A percentile compares a stretch with the other conserved stretches of the same genome.
phyloP scores from a whole-genome alignment of 1,284 basidiomycete genomes.

The Puccinia hordei region DNA sequence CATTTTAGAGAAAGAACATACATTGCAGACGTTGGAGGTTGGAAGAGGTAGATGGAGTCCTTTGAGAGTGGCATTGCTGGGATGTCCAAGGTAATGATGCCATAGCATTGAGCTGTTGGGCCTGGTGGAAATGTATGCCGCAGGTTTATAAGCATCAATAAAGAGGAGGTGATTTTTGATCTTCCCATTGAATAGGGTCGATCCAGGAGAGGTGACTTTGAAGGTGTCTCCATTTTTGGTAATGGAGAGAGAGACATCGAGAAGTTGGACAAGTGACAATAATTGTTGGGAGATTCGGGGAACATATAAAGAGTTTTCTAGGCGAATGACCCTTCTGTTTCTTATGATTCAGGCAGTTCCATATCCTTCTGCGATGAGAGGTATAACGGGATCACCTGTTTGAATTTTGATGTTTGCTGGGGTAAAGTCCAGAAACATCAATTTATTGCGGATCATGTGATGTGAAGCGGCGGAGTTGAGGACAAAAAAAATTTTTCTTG shows the following conservation, averaged over 20 bases:
- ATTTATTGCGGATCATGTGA: not conserved
- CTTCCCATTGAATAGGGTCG: too few species aligned
- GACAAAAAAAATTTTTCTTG: not conserved
- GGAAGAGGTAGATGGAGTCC: not conserved
- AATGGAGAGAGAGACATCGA: not conserved
- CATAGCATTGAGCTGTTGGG: too few species aligned
- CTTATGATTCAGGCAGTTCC: not conserved
- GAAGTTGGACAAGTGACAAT: not conserved
- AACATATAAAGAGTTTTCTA: not conserved
- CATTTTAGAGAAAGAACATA: not conserved
- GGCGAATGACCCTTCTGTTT: not conserved
- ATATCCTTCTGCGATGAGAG: not conserved
- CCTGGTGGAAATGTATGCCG: too few species aligned
- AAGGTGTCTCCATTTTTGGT: not conserved
- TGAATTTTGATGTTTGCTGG: not conserved
- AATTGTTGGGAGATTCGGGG: not conserved
- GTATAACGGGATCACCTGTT: not conserved
- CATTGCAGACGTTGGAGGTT: not conserved
- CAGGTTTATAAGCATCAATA: too few species aligned
- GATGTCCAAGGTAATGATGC: too few species aligned
- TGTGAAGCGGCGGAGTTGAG: not conserved
- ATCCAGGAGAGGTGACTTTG: too few species aligned
- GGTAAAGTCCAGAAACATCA: not conserved
- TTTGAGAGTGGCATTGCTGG: not conserved
- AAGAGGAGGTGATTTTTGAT: too few species aligned